Evolutionary conservation across 352 stramenopile genomes (phyloP).

Genomic region (Phytophthora pseudosyringae): DNA sequence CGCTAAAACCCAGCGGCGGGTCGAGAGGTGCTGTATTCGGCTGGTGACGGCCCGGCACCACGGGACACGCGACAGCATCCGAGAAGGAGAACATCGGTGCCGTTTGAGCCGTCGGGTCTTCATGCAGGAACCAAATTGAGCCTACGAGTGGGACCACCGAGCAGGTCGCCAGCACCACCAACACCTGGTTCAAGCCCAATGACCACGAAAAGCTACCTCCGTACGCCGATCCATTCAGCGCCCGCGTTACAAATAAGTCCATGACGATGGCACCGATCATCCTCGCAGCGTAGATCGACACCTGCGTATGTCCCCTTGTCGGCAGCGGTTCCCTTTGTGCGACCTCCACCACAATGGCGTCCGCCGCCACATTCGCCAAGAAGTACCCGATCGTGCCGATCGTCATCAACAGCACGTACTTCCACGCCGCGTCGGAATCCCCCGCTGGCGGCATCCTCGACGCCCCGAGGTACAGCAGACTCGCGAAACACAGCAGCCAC

Average conservation of each 20-base stretch:
- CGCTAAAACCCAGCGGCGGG: conserved; percentile 22
- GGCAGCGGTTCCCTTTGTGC: conserved; percentile 66
- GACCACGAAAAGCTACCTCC: conserved; percentile 64
- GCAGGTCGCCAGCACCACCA: conserved; percentile 44
- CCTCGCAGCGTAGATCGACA: conserved; percentile 51
- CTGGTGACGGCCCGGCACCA: background rate
- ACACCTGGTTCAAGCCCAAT: conserved; percentile 34
- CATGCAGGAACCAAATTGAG: conserved; percentile 60
- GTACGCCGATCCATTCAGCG: conserved; percentile 68
- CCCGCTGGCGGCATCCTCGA: background rate
- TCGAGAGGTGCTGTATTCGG: conserved; percentile 9
- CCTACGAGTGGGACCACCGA: conserved; percentile 51
- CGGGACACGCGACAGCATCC: conserved; percentile 10
- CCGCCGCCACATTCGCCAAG: conserved; percentile 83
- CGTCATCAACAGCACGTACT: conserved; percentile 76
- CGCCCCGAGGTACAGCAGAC: conserved; percentile 46
- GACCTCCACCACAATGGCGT: conserved; percentile 82
- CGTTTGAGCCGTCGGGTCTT: conserved; percentile 38
- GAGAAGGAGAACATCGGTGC: conserved; percentile 25
- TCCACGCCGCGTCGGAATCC: conserved; percentile 42
- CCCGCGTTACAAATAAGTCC: conserved; percentile 52
- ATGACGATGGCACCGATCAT: conserved; percentile 55
- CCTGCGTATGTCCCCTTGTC: conserved; percentile 64
- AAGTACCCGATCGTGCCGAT: conserved; percentile 87
- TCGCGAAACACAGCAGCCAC: conserved; percentile 51